Conservation (phyloP, 805 yeast genomes). For the Torulaspora microellipsoides region DNA sequence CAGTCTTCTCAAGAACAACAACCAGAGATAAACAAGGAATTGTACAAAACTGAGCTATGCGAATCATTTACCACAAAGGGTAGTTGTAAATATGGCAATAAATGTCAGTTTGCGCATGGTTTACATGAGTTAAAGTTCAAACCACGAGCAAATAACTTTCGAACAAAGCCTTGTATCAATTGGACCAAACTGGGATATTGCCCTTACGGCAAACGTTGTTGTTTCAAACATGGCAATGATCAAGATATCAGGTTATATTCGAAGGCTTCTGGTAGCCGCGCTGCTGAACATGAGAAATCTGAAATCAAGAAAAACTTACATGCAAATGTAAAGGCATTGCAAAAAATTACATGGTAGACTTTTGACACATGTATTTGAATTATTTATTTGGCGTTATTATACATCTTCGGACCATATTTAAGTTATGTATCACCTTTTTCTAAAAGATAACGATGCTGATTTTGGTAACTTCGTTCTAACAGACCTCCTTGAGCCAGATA, state of each 20-base stretch:
- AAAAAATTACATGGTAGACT: conserved; percentile 31
- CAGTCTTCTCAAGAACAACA: conserved; percentile 3
- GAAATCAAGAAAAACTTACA: conserved; percentile 26
- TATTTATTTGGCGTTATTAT: too few species aligned
- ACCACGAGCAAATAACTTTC: conserved; percentile 69
- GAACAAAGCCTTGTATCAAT: conserved; percentile 86
- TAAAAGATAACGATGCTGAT: conserved; percentile 8
- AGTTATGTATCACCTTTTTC: neutral
- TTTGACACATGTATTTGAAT: neutral
- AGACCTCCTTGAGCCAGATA: conserved; percentile 17
- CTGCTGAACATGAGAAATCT: neutral
- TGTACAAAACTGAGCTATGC: conserved; percentile 89
- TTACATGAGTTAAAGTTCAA: conserved; percentile 65
- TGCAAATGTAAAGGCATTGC: conserved; percentile 29
- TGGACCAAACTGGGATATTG: conserved; percentile 81
- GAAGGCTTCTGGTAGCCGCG: conserved; percentile 20
- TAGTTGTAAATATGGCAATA: conserved; percentile 78
- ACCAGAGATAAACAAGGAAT: conserved; percentile 47
- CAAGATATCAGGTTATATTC: conserved; percentile 30
- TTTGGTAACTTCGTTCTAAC: conserved; percentile 10
- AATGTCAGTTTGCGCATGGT: conserved; percentile 96
- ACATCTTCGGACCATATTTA: too few species aligned
- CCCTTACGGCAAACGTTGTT: conserved; percentile 86
- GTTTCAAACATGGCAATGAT: conserved; percentile 72
- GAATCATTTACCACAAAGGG: conserved; percentile 68